phyloP scores from a whole-genome alignment of 352 stramenopile species.

The Phytophthora quininea region DNA sequence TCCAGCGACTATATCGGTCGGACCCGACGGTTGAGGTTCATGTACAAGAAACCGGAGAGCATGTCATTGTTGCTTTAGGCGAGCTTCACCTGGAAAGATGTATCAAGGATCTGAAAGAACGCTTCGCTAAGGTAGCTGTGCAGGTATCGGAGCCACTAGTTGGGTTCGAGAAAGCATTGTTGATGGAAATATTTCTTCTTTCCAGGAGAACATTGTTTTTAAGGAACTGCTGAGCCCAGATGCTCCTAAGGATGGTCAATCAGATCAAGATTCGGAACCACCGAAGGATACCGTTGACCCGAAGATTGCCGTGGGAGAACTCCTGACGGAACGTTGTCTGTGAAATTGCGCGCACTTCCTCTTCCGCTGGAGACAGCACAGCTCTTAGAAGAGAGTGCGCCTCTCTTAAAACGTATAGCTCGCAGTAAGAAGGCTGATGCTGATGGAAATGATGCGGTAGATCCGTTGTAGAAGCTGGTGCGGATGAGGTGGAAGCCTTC shows the following conservation, averaged over 20 bases:
- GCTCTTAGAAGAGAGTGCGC: conserved; percentile 79
- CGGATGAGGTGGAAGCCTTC: conserved; percentile 35
- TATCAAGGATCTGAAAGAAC: conserved; percentile 90
- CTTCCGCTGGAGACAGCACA: conserved; percentile 66
- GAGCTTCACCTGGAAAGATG: conserved; percentile 93
- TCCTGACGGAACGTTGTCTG: conserved; percentile 64
- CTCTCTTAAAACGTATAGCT: conserved; percentile 49
- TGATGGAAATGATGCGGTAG: conserved; percentile 10
- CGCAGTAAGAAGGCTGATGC: conserved; percentile 40
- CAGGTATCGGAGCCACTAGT: conserved; percentile 88
- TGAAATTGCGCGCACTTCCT: conserved; percentile 82
- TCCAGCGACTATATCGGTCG: conserved; percentile 92
- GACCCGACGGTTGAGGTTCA: conserved; percentile 94
- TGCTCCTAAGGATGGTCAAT: conserved; percentile 15
- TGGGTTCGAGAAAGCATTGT: conserved; percentile 90
- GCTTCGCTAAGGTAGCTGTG: conserved; percentile 86
- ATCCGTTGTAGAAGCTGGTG: conserved; percentile 7
- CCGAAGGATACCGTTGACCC: conserved; percentile 17
- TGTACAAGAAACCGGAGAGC: conserved; percentile 89
- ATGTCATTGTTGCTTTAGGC: conserved; percentile 90
- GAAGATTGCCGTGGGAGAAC: conserved; percentile 60
- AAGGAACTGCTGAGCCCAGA: conserved; percentile 59
- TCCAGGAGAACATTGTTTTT: conserved; percentile 76
- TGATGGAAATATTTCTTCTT: conserved; percentile 56
- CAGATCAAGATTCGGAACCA: conserved; percentile 8